Conservation (phyloP, 208 protist genomes). For the Porcisia deanei region DNA sequence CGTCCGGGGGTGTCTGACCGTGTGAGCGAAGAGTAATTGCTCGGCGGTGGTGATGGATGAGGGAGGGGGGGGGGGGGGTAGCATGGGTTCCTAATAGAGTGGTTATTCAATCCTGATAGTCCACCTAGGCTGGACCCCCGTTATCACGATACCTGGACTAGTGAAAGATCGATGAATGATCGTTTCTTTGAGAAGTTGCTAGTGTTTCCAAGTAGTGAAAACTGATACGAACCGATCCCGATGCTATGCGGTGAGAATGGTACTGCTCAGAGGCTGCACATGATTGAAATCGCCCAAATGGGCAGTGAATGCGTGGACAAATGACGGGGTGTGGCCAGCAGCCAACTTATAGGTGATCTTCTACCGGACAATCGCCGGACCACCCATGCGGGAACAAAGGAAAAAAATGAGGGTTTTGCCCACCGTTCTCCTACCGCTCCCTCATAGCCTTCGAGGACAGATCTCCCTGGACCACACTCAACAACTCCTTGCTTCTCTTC, state of each 20-base stretch:
- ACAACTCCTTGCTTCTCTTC: constrained; percentile 2
- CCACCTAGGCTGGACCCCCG: background rate
- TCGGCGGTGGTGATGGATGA: background rate
- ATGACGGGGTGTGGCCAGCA: background rate
- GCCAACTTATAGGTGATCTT: background rate
- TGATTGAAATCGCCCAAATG: background rate
- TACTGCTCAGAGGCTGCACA: background rate
- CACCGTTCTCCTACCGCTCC: background rate
- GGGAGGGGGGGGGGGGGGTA: background rate
- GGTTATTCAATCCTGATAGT: background rate
- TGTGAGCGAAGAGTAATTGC: background rate
- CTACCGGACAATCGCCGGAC: background rate
- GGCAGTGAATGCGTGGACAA: background rate
- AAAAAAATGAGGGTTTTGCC: background rate
- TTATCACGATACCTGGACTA: too few species aligned
- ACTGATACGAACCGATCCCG: background rate
- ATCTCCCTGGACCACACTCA: background rate
- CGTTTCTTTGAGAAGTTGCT: background rate
- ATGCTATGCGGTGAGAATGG: background rate
- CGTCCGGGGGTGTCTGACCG: background rate
- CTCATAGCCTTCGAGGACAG: background rate
- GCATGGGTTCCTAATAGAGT: background rate
- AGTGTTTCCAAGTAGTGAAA: background rate
- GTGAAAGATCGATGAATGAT: background rate
- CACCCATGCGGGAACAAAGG: background rate